A percentile compares a stretch with the other conserved stretches of the same genome.
These are phyloP conservation scores for Botrytis elliptica DNA, from an alignment of 2,329 filamentous ascomycete species.

Conservation along the genomic window DNA sequence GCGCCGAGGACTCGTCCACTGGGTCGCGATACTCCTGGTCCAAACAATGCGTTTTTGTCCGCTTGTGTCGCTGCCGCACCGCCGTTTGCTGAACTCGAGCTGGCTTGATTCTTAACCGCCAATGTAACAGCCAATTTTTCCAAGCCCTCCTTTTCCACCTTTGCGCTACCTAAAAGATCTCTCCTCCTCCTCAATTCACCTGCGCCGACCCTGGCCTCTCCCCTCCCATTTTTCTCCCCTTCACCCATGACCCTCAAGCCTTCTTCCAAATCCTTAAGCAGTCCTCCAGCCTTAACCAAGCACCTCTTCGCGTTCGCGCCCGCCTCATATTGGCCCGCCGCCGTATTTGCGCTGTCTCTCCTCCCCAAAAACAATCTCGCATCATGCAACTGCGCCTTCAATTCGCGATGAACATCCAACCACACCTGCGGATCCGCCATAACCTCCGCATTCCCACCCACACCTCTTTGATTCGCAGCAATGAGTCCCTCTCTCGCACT, in stretches of 20 bases:
- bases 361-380: conserved; percentile 64
- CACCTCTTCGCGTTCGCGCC: conserved; percentile 72
- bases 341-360: conserved; percentile 59
- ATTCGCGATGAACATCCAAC: conserved; percentile 72
- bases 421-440: conserved; percentile 52
- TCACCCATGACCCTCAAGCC: conserved; percentile 61
- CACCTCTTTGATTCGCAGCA: conserved; percentile 33
- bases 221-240: conserved; percentile 38
- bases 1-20: conserved; percentile 69
- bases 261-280: conserved; percentile 63
- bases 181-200: conserved; percentile 71
- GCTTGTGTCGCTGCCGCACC: conserved; percentile 35
- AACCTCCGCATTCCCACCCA: conserved; percentile 29
- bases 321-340: conserved; percentile 59
- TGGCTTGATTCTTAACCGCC: conserved; percentile 45
- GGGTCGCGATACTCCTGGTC: conserved; percentile 40
- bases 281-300: conserved; percentile 64
- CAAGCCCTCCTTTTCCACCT: conserved; percentile 72
- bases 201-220: conserved; percentile 55
- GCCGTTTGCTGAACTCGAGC: conserved; percentile 22
- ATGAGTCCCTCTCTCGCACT: conserved; percentile 35
- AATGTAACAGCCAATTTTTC: conserved; percentile 68
- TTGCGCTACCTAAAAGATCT: conserved; percentile 67
- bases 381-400: conserved; percentile 70
- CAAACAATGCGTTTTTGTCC: conserved; percentile 50